A percentile compares a stretch with the other conserved stretches of the same genome.
Evolutionary conservation across 2,329 filamentous ascomycete species (phyloP).

Genomic region (Aspergillus japonicus): DNA sequence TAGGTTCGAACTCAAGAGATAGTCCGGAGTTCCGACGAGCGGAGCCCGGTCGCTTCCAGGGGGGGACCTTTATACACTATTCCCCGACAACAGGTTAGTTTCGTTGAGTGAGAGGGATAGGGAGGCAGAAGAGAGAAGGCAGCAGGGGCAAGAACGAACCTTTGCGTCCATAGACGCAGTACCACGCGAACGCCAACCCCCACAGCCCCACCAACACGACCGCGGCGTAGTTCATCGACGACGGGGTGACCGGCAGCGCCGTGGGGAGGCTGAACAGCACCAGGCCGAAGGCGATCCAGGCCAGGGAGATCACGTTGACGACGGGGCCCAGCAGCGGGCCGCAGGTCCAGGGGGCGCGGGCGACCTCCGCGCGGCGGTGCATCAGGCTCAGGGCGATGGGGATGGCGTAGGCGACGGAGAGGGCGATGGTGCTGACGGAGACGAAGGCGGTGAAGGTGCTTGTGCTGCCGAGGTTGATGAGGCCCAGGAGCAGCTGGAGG

Average conservation of each 20-base stretch:
- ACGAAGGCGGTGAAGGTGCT: slow-evolving; percentile 52
- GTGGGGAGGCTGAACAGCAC: slow-evolving; percentile 57
- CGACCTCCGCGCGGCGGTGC: slow-evolving; percentile 49
- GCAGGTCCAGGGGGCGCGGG: slow-evolving; percentile 51
- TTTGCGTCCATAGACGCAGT: slow-evolving; percentile 52
- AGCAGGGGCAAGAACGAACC: slow-evolving; percentile 36
- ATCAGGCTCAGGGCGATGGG: slow-evolving; percentile 55
- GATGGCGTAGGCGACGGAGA: slow-evolving; percentile 57
- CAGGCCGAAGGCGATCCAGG: slow-evolving; percentile 55
- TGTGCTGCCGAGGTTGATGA: slow-evolving; percentile 51
- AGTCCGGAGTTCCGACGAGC: too few species aligned
- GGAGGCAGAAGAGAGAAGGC: background rate
- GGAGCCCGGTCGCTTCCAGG: background rate
- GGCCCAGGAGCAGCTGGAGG: slow-evolving; percentile 49
- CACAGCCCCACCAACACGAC: slow-evolving; percentile 59
- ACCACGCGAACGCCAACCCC: slow-evolving; percentile 53
- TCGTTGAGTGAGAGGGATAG: too few species aligned
- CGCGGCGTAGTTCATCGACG: slow-evolving; percentile 58
- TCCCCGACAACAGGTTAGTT: background rate
- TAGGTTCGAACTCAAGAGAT: too few species aligned
- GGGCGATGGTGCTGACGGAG: slow-evolving; percentile 56
- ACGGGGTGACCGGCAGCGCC: slow-evolving; percentile 53
- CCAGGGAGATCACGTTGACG: slow-evolving; percentile 49
- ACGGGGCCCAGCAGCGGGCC: slow-evolving; percentile 43
- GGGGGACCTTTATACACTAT: slow-evolving; percentile 33